Evolutionary conservation across 192 early-diverging fungal species (phyloP), one percentile per base, ranked within the genome.

Genomic region (Coemansia sp.): DNA sequence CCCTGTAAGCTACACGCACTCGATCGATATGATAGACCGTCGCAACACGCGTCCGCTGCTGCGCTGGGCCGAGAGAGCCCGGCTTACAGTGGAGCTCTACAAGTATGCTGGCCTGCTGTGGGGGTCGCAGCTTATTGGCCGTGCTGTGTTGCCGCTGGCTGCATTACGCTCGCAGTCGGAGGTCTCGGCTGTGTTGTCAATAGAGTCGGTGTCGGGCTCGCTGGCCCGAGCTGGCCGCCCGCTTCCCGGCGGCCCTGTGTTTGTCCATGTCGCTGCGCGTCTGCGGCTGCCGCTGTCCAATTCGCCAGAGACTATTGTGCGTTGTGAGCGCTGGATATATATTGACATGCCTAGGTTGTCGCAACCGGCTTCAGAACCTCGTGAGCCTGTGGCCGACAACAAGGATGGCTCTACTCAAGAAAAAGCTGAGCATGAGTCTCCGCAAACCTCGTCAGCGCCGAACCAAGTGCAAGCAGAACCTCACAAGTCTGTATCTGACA

Each of bases 91-190:
- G 19, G 72, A 76, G 54, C 65, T 76, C 31, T 60, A 76, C 66
- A 68, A 69, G 58, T 76, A 76, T 52, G 47, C 50, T 56, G 72
- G 72, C 28, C 46, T 76, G 16, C 44, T 76, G 7, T 76, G 72
- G 72, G 72, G 72, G 19, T 69, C 72, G 36, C 72, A 65, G 63
- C 66, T 76, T n/a, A 49, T 76, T 45, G 72, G 66, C 20, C 31
- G 66, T 12, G 72, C 58, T 3, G 47, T 55, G 28, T n/a, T 76
- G 58, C 72, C 72, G 57, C 65, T 75, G 28, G 53, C 66, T 39
- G 66, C 20, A 0, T 55, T 75, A 50, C 72, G 72, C 61, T 51
- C 56, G 23, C 55, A 44, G 18, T 46, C 72, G 6, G 72, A 75
- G 41, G 65, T 41, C 5, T 51, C 72, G 15, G 50, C 39, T 12